Percentiles rank a stretch among this genome's conserved stretches.
phyloP scores from a whole-genome alignment of 257 asterid genomes.

The Rehmannia glutinosa region DNA sequence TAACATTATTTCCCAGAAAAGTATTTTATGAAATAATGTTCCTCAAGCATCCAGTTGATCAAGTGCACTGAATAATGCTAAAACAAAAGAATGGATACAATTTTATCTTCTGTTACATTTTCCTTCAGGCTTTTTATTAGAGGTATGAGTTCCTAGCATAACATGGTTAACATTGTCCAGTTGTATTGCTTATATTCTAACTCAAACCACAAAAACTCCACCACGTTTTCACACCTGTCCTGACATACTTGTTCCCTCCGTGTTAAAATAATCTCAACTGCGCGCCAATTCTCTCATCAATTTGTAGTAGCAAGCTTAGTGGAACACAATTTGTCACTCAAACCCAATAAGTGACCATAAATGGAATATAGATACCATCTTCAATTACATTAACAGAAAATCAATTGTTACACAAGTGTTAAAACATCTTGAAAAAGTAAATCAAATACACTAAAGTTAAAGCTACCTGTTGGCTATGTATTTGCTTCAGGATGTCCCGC shows the following conservation, averaged over 20 bases:
- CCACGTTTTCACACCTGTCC: not conserved
- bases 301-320: not conserved
- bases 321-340: not conserved
- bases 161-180: not conserved
- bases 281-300: not conserved
- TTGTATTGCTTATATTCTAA: not conserved
- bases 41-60: not conserved
- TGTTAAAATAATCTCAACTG: not conserved
- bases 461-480: constrained; percentile 62
- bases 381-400: not conserved
- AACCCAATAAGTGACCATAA: not conserved
- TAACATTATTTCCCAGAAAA: not conserved
- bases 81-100: not conserved
- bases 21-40: not conserved
- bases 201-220: not conserved
- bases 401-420: not conserved
- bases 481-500: constrained; percentile 41
- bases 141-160: not conserved
- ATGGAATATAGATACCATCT: not conserved
- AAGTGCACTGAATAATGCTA: not conserved
- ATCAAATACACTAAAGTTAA: not conserved
- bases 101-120: not conserved
- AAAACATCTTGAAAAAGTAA: not conserved
- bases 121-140: not conserved
- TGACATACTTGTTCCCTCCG: not conserved